Percentiles rank a stretch among this genome's conserved stretches.
Evolutionary conservation across 768 basidiomycete genomes (phyloP).

Genomic region (Mycena latifolia): DNA sequence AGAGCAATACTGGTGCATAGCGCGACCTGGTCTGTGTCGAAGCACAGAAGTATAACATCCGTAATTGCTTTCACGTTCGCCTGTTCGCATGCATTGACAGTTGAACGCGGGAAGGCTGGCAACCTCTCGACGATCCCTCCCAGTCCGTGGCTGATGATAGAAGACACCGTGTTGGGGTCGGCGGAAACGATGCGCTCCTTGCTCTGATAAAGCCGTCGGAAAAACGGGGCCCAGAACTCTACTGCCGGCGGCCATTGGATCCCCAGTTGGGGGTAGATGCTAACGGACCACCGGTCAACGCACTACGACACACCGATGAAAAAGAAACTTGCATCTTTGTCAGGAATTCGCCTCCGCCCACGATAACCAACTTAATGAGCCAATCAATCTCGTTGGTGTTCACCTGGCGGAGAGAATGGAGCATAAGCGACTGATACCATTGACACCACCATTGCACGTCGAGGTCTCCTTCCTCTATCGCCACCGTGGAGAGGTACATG

Average conservation of each 20-base stretch:
- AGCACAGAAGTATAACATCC: background rate
- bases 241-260: background rate
- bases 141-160: background rate
- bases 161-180: background rate
- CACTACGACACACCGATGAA: background rate
- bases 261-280: slow-evolving; percentile 11
- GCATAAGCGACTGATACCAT: background rate
- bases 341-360: slow-evolving; percentile 11
- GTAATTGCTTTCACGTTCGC: background rate
- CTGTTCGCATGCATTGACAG: background rate
- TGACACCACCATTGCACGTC: slow-evolving; percentile 10
- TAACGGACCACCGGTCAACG: slow-evolving; percentile 1
- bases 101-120: background rate
- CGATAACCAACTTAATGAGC: slow-evolving; percentile 2
- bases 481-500: slow-evolving; percentile 2
- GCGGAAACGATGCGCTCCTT: background rate
- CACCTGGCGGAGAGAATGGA: background rate
- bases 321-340: background rate
- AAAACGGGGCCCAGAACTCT: slow-evolving; percentile 18
- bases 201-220: slow-evolving; percentile 3
- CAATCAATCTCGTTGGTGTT: background rate
- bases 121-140: background rate
- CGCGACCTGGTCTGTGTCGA: background rate
- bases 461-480: background rate
- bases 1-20: slow-evolving; percentile 3